Evolutionary conservation across 2,329 filamentous ascomycete species (phyloP).

Genomic region (Claviceps cyperi): DNA sequence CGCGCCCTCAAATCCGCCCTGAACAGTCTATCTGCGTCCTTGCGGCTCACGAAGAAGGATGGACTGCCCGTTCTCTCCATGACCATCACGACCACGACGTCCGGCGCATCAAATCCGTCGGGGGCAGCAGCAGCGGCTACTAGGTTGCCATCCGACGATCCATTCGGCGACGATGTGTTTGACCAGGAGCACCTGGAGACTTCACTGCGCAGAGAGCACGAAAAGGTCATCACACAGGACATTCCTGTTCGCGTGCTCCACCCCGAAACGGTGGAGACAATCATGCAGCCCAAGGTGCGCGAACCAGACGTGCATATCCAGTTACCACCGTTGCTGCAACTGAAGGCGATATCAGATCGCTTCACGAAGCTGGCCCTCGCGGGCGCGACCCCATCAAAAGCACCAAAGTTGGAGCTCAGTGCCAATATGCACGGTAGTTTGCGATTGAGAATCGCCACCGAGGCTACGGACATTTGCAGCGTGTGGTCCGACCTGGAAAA

Average conservation of each 20-base stretch:
- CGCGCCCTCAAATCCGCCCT: slow-evolving; percentile 83
- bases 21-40: slow-evolving; percentile 64
- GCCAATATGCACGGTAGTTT: slow-evolving; percentile 92
- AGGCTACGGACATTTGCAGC: slow-evolving; percentile 71
- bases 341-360: slow-evolving; percentile 88
- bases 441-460: slow-evolving; percentile 64
- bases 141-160: slow-evolving; percentile 20
- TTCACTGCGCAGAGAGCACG: slow-evolving; percentile 53
- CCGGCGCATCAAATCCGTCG: slow-evolving; percentile 21
- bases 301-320: slow-evolving; percentile 92
- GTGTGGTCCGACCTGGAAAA: slow-evolving; percentile 79
- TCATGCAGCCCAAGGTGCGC: slow-evolving; percentile 81
- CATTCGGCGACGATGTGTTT: slow-evolving; percentile 29
- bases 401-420: slow-evolving; percentile 65
- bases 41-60: slow-evolving; percentile 88
- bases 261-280: slow-evolving; percentile 70
- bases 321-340: slow-evolving; percentile 69
- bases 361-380: slow-evolving; percentile 73
- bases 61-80: slow-evolving; percentile 74
- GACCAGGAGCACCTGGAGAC: slow-evolving; percentile 39
- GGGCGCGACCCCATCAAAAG: slow-evolving; percentile 23
- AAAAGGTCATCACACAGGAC: slow-evolving; percentile 89
- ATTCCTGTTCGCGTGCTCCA: slow-evolving; percentile 87
- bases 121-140: slow-evolving; percentile 10
- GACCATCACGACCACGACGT: slow-evolving; percentile 68